Conservation (phyloP, 768 basidiomycete species). For the Dacryopinax primogenitus region DNA sequence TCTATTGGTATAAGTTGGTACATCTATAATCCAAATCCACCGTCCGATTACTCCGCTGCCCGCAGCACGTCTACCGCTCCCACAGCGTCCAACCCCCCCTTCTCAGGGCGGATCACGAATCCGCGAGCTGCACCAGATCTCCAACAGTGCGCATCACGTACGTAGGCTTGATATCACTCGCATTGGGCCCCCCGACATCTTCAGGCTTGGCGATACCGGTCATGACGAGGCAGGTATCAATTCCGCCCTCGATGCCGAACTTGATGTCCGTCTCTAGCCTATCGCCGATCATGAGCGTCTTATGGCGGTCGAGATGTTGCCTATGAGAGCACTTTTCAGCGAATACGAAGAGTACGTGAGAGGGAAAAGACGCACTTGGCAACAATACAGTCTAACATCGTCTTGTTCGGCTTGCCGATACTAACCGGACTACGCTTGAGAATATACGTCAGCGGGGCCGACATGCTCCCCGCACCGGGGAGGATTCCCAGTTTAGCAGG, state of each 20-base stretch:
- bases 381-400: constrained; percentile 88
- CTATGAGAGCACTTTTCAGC: constrained; percentile 31
- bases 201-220: constrained; percentile 78
- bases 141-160: constrained; percentile 72
- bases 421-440: constrained; percentile 56
- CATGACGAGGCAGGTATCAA: constrained; percentile 78
- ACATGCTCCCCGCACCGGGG: constrained; percentile 76
- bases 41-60: constrained; percentile 18
- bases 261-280: constrained; percentile 90
- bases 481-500: constrained; percentile 56
- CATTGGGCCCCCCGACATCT: constrained; percentile 57
- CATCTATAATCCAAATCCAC: neutral
- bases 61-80: constrained; percentile 51
- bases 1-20: neutral
- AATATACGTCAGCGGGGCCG: constrained; percentile 66
- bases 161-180: constrained; percentile 63
- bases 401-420: constrained; percentile 81
- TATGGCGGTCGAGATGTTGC: constrained; percentile 69
- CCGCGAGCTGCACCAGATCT: constrained; percentile 41
- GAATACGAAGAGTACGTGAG: neutral
- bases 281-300: constrained; percentile 93
- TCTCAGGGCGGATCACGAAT: too few relatives aligned
- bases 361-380: constrained; percentile 39
- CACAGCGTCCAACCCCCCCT: too few relatives aligned
- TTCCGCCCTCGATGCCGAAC: constrained; percentile 77